phyloP scores from a whole-genome alignment of 2,329 filamentous ascomycete genomes.

The Diaporthe sp. region DNA sequence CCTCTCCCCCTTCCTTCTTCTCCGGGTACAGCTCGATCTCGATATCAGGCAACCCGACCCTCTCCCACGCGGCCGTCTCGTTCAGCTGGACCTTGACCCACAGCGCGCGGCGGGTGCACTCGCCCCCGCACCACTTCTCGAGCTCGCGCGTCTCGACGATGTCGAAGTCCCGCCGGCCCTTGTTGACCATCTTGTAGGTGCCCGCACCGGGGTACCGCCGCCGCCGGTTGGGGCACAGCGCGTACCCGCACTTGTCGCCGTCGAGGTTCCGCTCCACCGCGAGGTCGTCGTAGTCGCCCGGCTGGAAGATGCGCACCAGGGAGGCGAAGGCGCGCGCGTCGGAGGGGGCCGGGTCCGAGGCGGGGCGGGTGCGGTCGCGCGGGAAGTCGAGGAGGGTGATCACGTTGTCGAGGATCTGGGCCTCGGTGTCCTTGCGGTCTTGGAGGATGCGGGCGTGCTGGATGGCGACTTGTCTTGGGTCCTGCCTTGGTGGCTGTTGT shows the following conservation, averaged over 20 bases:
- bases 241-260: slow-evolving; percentile 90
- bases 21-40: slow-evolving; percentile 73
- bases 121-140: slow-evolving; percentile 88
- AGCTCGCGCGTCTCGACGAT: slow-evolving; percentile 80
- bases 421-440: slow-evolving; percentile 83
- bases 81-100: slow-evolving; percentile 91
- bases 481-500: slow-evolving; percentile 58
- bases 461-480: slow-evolving; percentile 74
- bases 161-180: slow-evolving; percentile 67
- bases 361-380: slow-evolving; percentile 51
- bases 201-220: slow-evolving; percentile 68
- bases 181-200: slow-evolving; percentile 76
- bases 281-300: slow-evolving; percentile 89
- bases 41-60: slow-evolving; percentile 70
- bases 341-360: slow-evolving; percentile 65
- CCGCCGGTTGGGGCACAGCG: slow-evolving; percentile 79
- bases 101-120: slow-evolving; percentile 83
- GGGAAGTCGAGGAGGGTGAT: slow-evolving; percentile 78
- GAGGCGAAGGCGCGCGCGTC: slow-evolving; percentile 77
- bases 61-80: slow-evolving; percentile 88
- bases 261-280: slow-evolving; percentile 91
- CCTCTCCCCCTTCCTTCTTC: slow-evolving; percentile 66
- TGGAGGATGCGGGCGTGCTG: slow-evolving; percentile 88
- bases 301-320: slow-evolving; percentile 81
- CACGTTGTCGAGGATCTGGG: slow-evolving; percentile 79